Percentiles rank a stretch among this genome's conserved stretches.
These are phyloP conservation scores for Beta lomatogona DNA, from an alignment of 179 eudicot species.

Conservation along the genomic window DNA sequence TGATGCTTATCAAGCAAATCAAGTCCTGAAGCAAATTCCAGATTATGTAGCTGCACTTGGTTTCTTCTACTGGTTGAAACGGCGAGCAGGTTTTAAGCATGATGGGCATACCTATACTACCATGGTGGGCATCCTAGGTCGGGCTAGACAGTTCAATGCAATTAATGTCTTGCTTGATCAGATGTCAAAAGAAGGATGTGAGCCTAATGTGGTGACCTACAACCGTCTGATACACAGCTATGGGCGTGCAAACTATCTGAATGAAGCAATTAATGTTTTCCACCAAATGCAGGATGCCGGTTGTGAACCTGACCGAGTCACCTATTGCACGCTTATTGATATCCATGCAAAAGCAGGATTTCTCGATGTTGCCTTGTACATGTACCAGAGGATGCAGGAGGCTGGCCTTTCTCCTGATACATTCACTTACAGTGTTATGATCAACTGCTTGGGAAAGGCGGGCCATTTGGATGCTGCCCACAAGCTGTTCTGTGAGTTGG, in stretches of 20 bases:
- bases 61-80: slow-evolving; percentile 87
- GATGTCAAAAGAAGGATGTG: slow-evolving; percentile 80
- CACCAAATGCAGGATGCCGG: slow-evolving; percentile 78
- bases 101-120: slow-evolving; percentile 97
- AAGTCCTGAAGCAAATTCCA: slow-evolving; percentile 78
- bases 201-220: slow-evolving; percentile 91
- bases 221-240: slow-evolving; percentile 95
- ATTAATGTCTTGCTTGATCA: slow-evolving; percentile 73
- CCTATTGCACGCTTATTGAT: slow-evolving; percentile 94
- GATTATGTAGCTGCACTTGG: slow-evolving; percentile 75
- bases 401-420: slow-evolving; percentile 95
- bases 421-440: slow-evolving; percentile 94
- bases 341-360: slow-evolving; percentile 96
- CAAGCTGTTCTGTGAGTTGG: slow-evolving; percentile 86
- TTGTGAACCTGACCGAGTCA: slow-evolving; percentile 92
- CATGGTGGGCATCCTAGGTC: slow-evolving; percentile 95
- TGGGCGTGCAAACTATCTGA: slow-evolving; percentile 92
- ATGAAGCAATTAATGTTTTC: slow-evolving; percentile 75
- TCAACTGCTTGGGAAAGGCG: slow-evolving; percentile 94
- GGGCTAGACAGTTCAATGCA: slow-evolving; percentile 66
- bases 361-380: slow-evolving; percentile 84
- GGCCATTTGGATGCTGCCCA: slow-evolving; percentile 85
- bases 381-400: slow-evolving; percentile 91
- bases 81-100: slow-evolving; percentile 74
- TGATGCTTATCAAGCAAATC: slow-evolving; percentile 95